phyloP scores from a whole-genome alignment of 768 basidiomycete genomes.

The Lactifluus echinatus region DNA sequence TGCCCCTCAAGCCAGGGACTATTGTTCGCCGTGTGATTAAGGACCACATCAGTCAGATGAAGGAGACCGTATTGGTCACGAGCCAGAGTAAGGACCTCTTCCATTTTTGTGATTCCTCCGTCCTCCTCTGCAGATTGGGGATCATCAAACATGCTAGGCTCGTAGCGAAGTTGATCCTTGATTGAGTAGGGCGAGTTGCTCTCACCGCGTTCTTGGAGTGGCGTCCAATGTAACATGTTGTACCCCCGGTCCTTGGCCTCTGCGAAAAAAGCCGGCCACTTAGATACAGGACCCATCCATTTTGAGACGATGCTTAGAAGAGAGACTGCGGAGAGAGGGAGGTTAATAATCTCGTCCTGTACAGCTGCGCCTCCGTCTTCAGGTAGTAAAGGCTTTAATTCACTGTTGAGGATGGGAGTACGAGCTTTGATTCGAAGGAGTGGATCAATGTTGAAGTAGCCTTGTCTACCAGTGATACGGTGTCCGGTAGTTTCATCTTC shows the following conservation, averaged over 20 bases:
- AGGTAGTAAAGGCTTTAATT: conserved; percentile 44
- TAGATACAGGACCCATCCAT: conserved; percentile 85
- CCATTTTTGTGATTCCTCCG: conserved; percentile 48
- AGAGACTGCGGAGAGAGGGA: conserved; percentile 82
- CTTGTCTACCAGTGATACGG: conserved; percentile 74
- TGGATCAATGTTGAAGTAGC: conserved; percentile 96
- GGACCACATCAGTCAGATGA: conserved; percentile 88
- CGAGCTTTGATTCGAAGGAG: conserved; percentile 70
- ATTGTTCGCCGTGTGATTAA: conserved; percentile 96
- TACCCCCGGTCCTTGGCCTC: conserved; percentile 88
- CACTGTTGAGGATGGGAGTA: conserved; percentile 56
- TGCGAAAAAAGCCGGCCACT: conserved; percentile 73
- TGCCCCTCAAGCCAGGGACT: conserved; percentile 87
- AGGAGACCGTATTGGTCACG: conserved; percentile 83
- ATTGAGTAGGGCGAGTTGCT: conserved; percentile 94
- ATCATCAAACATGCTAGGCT: conserved; percentile 57
- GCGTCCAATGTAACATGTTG: conserved; percentile 97
- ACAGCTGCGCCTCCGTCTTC: conserved; percentile 45
- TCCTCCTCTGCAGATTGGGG: conserved; percentile 31
- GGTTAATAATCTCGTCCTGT: conserved; percentile 44
- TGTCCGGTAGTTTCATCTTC: conserved; percentile 49
- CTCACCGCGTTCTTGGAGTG: conserved; percentile 83
- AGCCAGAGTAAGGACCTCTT: conserved; percentile 58
- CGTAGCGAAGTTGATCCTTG: conserved; percentile 76
- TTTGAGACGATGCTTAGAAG: conserved; percentile 91